Base-by-base conservation (phyloP, 2,329 filamentous ascomycete genomes). In the Fusarium piperis region DNA sequence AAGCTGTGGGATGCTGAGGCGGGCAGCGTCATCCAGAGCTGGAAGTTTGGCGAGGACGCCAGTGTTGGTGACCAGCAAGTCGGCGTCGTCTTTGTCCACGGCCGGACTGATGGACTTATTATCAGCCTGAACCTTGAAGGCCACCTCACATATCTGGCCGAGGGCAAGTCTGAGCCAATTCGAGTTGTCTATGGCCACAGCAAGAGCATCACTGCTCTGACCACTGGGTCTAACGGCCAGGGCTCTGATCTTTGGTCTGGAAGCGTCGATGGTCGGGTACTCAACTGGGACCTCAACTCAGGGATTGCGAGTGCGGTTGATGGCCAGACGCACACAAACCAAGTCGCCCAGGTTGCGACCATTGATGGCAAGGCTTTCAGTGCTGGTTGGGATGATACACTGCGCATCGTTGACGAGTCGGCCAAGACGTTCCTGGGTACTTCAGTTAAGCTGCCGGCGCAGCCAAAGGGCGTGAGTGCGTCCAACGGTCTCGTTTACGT, bases 321-420 rank as follows among this genome's bases (percentile, higher is more conserved):
- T 69, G 95, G 96, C 30, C 90, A 94, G 72, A 85, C 89, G 4
- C 96, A 98, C 81, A 92, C 92, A 9, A 97, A 95, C 80, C 95
- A 97, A 80, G 90, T 98, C 58, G 90, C 91, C 4, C 93, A 93
- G 57, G 91, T 99, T 71, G 85, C 91, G 3, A 84, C 89, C 1
- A 84, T 85, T 9, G 79, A 85, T 3, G 88, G 90, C 35, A 88
- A 90, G 72, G 89, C 94, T n/a, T 95, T 93, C 83, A 95, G 92
- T 77, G 93, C 95, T 59, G 95, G 92, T 70, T 99, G 95, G 96
- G 96, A 99, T 78, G 96, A 99, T 80, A 94, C 92, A 1, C 85
- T 98, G 36, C 92, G 94, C 69, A 92, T 89, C 46, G 87, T 97
- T 36, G 94, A 97, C 72, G 87, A 92, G 65, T 87, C 90, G 1